Evolutionary conservation across 2,329 filamentous ascomycete genomes (phyloP), one percentile per base, ranked within the genome.

Genomic region (Penicillium paneum): DNA sequence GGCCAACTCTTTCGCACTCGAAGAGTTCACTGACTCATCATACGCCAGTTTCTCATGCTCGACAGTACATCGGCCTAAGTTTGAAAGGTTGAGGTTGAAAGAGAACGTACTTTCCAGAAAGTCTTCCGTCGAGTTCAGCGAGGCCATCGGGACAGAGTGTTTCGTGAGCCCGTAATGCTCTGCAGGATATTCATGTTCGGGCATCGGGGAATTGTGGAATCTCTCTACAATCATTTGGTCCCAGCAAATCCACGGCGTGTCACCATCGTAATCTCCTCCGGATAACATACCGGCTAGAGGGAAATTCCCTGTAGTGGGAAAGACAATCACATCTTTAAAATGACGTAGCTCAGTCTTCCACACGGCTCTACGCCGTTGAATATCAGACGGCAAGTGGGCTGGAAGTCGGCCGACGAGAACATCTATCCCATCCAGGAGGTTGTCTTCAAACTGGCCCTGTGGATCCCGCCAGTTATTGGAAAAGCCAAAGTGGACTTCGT

Each of bases 241-340:
- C 82, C 83, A 87, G 62, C 81, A 84, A 0, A 84, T 65, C 81
- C 83, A 86, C 28, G 83, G 74, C 3, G 70, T 78, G 53, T 87
- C 84, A 0, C 84, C 84, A 59, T 87, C 84, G 54, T 86, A 87
- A 62, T 87, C 84, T 8, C 84, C 84, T 5, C 84, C 84, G 24
- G 84, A 84, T 0, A 87, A 70, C 64, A 83, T 81, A n/a, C 76
- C 76, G 0, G 83, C 84, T 0, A 84, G 69, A 0, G 84, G 80
- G 15, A 74, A 76, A 8, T 71, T 58, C 0, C 84, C 84, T 53
- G 67, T 74, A 0, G 74, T 76, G 0, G 84, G 72, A 57, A 87
- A 86, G 0, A 87, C 75, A 13, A 84, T 78, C 0, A 86, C 76
- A 62, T 86, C 80, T 42, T 77, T 76, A 8, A 85, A 74, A 60